Base-by-base conservation (phyloP, 805 yeast species). In the Hanseniaspora mollemarum region DNA sequence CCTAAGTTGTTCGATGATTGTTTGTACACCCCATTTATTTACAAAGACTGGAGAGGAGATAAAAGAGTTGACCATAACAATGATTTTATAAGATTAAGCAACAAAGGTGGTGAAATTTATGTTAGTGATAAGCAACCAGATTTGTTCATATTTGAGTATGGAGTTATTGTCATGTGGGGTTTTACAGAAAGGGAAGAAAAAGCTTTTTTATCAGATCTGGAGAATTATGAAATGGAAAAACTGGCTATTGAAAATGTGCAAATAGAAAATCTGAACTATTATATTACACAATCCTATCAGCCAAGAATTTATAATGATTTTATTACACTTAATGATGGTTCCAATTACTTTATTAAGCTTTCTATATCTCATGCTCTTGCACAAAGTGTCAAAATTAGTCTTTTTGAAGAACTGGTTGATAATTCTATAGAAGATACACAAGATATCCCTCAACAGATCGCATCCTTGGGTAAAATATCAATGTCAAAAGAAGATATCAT, bases 111-210 rank as follows among this genome's bases (percentile, higher is more conserved):
- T 29, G 95, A 87, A 57, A 85, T 90, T 46, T 90, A 87, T 58
- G 80, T 90, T 43, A 87, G 88, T 48, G 82, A 81, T 58, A 74
- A 77, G 53, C 74, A 76, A 26, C 81, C 81, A 9, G 97, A 88
- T 62, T 71, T 87, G 8, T 92, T 88, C 61, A 71, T 92, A 7
- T 92, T 92, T 68, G 96, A 88, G 60, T 92, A 92, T 65, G 98
- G 98, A 19, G 98, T 92, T n/a, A 80, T 87, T 29, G 95, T 92
- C 1, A 68, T 92, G 70, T 92, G 98, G 98, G 98, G 98, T 0
- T 92, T 86, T 60, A 77, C 87, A 1, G 74, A 78, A 49, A 74
- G 78, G 49, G 97, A 92, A 65, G 98, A 92, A 62, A 71, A 68
- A 56, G 79, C 87, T 46, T 85, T 92, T 58, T 67, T 92, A 51